A percentile compares a stretch with the other conserved stretches of the same genome.
phyloP scores from a whole-genome alignment of 805 yeast genomes.

The Lachancea meyersii region DNA sequence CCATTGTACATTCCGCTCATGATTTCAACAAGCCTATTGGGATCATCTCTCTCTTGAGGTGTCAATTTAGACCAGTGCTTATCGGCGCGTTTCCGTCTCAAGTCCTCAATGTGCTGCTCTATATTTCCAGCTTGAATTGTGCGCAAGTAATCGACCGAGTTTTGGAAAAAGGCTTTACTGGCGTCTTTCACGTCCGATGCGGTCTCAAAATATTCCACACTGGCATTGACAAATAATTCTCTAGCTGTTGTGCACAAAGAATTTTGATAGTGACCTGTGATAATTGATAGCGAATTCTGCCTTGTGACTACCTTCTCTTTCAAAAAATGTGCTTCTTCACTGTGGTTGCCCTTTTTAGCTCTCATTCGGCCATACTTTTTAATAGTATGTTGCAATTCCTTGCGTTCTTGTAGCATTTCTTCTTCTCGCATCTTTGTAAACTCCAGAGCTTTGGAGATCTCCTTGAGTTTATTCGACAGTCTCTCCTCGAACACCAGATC shows the following conservation, averaged over 20 bases:
- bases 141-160: constrained; percentile 19
- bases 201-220: constrained; percentile 22
- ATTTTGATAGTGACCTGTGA: constrained; percentile 21
- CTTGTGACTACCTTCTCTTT: constrained; percentile 19
- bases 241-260: constrained; percentile 22
- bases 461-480: constrained; percentile 15
- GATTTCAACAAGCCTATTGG: constrained; percentile 21
- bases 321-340: constrained; percentile 22
- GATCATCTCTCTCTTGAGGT: constrained; percentile 19
- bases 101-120: constrained; percentile 20
- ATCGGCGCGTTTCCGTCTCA: constrained; percentile 22
- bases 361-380: constrained; percentile 18
- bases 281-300: constrained; percentile 16
- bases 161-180: constrained; percentile 18
- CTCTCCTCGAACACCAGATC: constrained; percentile 21
- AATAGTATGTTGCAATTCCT: constrained; percentile 14
- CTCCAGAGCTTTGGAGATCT: constrained; percentile 18
- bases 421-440: constrained; percentile 23
- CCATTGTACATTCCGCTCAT: constrained; percentile 23
- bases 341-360: constrained; percentile 19
- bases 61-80: constrained; percentile 23
- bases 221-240: constrained; percentile 21
- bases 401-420: constrained; percentile 19
- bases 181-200: constrained; percentile 22
- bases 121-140: constrained; percentile 14